Base-by-base conservation (phyloP, 306 rosid genomes). In the Trifolium repens region DNA sequence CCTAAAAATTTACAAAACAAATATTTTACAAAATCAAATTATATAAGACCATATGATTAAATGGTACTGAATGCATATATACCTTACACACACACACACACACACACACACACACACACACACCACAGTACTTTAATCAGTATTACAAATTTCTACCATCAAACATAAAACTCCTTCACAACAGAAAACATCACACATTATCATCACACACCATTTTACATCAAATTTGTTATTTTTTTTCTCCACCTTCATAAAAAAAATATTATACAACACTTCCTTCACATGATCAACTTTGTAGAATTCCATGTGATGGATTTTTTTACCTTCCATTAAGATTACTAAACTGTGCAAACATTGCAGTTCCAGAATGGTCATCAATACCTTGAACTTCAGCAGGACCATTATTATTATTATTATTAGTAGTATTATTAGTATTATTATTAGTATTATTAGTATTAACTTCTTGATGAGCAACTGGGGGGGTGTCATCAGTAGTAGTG, bases 251-350 rank as follows among this genome's bases (percentile, higher is more conserved):
- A 8, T 14, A 39, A 14, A 30, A 61, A 61, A 39, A 49, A 47
- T 46, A 54, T 30, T 32, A 14, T 47, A 16, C 34, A 63, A 42
- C 47, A 58, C 69, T 58, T 61, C 71, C 54, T 47, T 57, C 26
- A 61, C 37, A 75, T 58, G 50, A 46, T 62, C 63, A 73, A 50
- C 53, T 67, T 72, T 50, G 42, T 30, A 69, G 40, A 22, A 55
- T 50, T 50, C 10, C 10, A 50, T 50, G 30, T 26, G 16, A 27
- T 59, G 79, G 22, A 15, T 32, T 32, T 4, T 69, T 79, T 89
- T 57, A 92, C 86, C 97, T 84, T 32, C 97, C 97, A 64, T 84
- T 87, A 50, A 92, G 96, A 67, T 87, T 82, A 54, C 77, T 40
- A 53, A 92, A 92, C 69, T 90, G 90, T 5, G 92, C 87, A 73